phyloP scores from a whole-genome alignment of 345 rosid genomes.

The Lagerstroemia speciosa region DNA sequence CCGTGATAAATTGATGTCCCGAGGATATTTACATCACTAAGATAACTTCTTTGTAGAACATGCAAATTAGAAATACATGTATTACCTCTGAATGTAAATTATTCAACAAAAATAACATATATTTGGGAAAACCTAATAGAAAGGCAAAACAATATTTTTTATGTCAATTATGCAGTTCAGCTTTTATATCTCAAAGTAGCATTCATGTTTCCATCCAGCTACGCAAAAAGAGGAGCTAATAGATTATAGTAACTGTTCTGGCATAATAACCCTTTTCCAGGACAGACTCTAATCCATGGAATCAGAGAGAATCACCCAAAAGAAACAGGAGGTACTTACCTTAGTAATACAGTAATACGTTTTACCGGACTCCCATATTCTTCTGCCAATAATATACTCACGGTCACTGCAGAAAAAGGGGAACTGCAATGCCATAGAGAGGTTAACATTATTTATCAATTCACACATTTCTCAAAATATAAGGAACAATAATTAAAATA shows the following conservation, averaged over 20 bases:
- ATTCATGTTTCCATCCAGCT: neutral
- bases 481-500: neutral
- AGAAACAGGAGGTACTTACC: slow-evolving; percentile 26
- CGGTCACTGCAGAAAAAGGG: slow-evolving; percentile 97
- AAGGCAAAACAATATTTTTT: neutral
- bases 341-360: slow-evolving; percentile 78
- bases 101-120: neutral
- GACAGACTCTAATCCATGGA: neutral
- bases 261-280: neutral
- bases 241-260: neutral
- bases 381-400: slow-evolving; percentile 78
- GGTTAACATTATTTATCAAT: neutral
- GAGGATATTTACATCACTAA: too few relatives aligned
- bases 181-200: neutral
- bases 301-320: neutral
- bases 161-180: neutral
- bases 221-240: neutral
- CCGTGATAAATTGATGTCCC: too few relatives aligned
- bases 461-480: neutral
- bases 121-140: neutral
- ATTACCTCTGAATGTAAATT: too few relatives aligned
- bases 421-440: slow-evolving; percentile 45
- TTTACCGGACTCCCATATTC: slow-evolving; percentile 87
- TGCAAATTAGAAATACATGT: neutral
- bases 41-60: neutral